Percentiles rank a stretch among this genome's conserved stretches.
Conservation (phyloP, 805 yeast species). For the Myxozyma monticola region DNA sequence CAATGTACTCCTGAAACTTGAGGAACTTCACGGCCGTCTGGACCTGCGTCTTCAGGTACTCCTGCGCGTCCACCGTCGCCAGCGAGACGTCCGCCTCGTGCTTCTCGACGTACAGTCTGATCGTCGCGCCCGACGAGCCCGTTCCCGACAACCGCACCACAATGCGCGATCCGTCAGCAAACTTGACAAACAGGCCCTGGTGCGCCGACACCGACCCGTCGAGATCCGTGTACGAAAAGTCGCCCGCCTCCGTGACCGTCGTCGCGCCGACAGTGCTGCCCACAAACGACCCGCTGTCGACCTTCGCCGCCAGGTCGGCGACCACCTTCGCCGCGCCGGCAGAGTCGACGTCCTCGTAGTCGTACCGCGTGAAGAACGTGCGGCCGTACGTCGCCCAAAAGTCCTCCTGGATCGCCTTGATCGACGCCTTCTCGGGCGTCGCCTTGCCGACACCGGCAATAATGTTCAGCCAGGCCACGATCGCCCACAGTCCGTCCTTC, state of each 20-base stretch:
- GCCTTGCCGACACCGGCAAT: constrained; percentile 74
- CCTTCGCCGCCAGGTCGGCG: constrained; percentile 47
- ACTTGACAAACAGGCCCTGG: constrained; percentile 86
- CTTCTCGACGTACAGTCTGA: constrained; percentile 85
- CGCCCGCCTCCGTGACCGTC: constrained; percentile 72
- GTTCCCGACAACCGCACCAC: constrained; percentile 94
- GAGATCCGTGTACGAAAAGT: constrained; percentile 88
- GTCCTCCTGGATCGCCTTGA: constrained; percentile 72
- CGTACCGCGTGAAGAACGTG: constrained; percentile 95
- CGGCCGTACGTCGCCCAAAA: constrained; percentile 95
- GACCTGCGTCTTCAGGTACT: constrained; percentile 65
- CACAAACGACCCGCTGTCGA: constrained; percentile 46
- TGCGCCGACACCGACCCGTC: constrained; percentile 86
- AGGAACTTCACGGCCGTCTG: constrained; percentile 64
- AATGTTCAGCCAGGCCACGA: constrained; percentile 94
- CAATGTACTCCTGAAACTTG: constrained; percentile 69
- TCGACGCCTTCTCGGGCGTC: constrained; percentile 64
- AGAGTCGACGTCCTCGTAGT: constrained; percentile 77
- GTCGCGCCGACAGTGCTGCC: constrained; percentile 57
- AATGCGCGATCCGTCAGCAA: constrained; percentile 78
- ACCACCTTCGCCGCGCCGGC: constrained; percentile 76
- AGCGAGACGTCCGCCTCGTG: constrained; percentile 61
- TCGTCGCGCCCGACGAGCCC: constrained; percentile 97
- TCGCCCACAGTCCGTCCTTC: constrained; percentile 97
- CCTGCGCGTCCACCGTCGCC: constrained; percentile 57